These are phyloP conservation scores for Microsporum canis DNA, from an alignment of 2,329 filamentous ascomycete species.

Conservation along the genomic window DNA sequence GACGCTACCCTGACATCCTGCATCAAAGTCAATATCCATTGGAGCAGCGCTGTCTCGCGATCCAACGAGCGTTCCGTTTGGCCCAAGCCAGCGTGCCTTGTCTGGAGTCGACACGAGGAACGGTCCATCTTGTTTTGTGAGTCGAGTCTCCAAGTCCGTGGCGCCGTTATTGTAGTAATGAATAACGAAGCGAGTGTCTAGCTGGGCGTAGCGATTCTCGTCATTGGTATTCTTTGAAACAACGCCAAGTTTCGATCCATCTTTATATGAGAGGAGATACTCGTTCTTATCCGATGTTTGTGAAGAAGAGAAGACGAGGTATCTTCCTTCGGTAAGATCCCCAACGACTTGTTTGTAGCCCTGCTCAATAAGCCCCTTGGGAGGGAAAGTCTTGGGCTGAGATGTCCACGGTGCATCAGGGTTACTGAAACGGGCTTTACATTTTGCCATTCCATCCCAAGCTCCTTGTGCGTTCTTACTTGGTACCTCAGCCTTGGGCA, in stretches of 20 bases:
- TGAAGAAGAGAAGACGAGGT: slow-evolving; percentile 40
- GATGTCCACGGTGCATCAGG: slow-evolving; percentile 41
- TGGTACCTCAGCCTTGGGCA: slow-evolving; percentile 37
- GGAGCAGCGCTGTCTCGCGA: slow-evolving; percentile 7
- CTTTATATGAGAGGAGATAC: slow-evolving; percentile 5
- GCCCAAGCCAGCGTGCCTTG: slow-evolving; percentile 10
- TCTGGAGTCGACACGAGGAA: slow-evolving; percentile 12
- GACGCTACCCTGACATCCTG: background rate
- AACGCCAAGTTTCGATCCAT: background rate
- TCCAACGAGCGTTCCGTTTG: slow-evolving; percentile 2
- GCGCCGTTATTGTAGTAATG: slow-evolving; percentile 14
- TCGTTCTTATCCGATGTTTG: slow-evolving; percentile 20
- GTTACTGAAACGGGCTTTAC: slow-evolving; percentile 30
- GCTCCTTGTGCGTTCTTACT: slow-evolving; percentile 33
- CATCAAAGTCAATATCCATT: slow-evolving; percentile 11
- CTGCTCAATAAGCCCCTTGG: slow-evolving; percentile 32
- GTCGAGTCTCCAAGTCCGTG: slow-evolving; percentile 9
- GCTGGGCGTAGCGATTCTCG: slow-evolving; percentile 1
- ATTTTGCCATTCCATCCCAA: slow-evolving; percentile 37
- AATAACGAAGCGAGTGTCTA: slow-evolving; percentile 10
- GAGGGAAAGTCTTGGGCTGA: slow-evolving; percentile 29
- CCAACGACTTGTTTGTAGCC: slow-evolving; percentile 46
- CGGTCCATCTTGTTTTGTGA: slow-evolving; percentile 11
- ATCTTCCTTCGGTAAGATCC: slow-evolving; percentile 44
- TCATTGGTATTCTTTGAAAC: background rate